Conservation (phyloP, 1,139 yeast genomes). For the Lipomyces yarrowii region DNA sequence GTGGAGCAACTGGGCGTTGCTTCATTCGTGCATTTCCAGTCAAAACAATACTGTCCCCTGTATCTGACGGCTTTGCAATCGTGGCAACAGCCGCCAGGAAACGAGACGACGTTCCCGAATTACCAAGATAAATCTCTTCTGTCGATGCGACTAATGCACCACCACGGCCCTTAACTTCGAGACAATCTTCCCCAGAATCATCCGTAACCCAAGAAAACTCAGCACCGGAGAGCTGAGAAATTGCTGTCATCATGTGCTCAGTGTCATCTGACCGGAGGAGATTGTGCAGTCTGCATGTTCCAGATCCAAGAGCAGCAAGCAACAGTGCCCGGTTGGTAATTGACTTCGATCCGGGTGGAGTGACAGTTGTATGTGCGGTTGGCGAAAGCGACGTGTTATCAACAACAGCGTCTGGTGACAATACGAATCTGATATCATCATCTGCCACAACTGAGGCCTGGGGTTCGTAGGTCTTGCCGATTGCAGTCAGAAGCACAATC, state of each 20-base stretch:
- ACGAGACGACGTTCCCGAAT: slow-evolving; percentile 98
- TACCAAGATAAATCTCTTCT: slow-evolving; percentile 79
- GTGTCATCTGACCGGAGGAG: slow-evolving; percentile 94
- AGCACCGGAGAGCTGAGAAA: slow-evolving; percentile 78
- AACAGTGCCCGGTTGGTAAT: slow-evolving; percentile 93
- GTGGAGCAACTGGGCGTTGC: slow-evolving; percentile 95
- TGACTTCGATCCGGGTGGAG: slow-evolving; percentile 97
- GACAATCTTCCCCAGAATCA: slow-evolving; percentile 81
- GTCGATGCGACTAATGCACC: slow-evolving; percentile 67
- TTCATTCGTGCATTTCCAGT: slow-evolving; percentile 98
- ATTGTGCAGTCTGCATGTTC: slow-evolving; percentile 80
- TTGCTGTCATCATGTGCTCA: slow-evolving; percentile 90
- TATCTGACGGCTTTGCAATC: slow-evolving; percentile 57
- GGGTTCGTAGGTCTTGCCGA: slow-evolving; percentile 87
- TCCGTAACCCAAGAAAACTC: slow-evolving; percentile 54
- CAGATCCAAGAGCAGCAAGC: slow-evolving; percentile 87
- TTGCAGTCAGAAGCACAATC: slow-evolving; percentile 77
- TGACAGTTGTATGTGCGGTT: slow-evolving; percentile 54
- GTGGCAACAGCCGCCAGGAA: slow-evolving; percentile 91
- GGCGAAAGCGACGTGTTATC: slow-evolving; percentile 53
- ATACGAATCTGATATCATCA: slow-evolving; percentile 74
- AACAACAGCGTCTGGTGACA: slow-evolving; percentile 82
- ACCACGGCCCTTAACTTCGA: slow-evolving; percentile 85
- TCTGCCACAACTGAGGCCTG: slow-evolving; percentile 85
- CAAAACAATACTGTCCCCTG: slow-evolving; percentile 56